A percentile compares a stretch with the other conserved stretches of the same genome.
phyloP scores from a whole-genome alignment of 208 protist species.

The Leishmania lainsoni region DNA sequence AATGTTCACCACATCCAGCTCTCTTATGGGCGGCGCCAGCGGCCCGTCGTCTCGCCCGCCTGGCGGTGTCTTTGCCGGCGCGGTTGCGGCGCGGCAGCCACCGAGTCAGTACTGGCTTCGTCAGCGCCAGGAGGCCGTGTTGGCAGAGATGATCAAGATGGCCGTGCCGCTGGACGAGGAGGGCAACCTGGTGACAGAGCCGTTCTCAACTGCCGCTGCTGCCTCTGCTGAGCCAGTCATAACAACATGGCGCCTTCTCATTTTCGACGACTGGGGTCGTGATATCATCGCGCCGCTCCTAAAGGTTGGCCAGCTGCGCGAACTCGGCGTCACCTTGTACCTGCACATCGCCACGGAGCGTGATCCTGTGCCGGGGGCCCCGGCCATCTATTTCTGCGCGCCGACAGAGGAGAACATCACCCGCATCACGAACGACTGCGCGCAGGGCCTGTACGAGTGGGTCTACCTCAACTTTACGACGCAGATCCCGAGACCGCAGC shows the following conservation, averaged over 20 bases:
- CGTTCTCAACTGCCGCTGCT: slow-evolving; percentile 19
- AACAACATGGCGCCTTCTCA: slow-evolving; percentile 83
- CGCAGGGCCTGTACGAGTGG: slow-evolving; percentile 82
- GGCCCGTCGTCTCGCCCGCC: neutral
- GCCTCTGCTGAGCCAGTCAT: slow-evolving; percentile 28
- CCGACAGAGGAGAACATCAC: slow-evolving; percentile 88
- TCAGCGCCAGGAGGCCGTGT: slow-evolving; percentile 61
- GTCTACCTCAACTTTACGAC: slow-evolving; percentile 91
- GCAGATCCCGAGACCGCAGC: slow-evolving; percentile 60
- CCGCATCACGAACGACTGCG: slow-evolving; percentile 75
- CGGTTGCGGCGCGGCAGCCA: neutral
- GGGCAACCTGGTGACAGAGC: slow-evolving; percentile 41
- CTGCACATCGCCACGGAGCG: slow-evolving; percentile 86
- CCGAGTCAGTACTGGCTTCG: slow-evolving; percentile 64
- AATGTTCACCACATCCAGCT: slow-evolving; percentile 10
- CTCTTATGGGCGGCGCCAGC: slow-evolving; percentile 5
- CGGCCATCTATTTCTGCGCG: slow-evolving; percentile 89
- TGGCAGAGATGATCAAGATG: slow-evolving; percentile 73
- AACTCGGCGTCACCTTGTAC: slow-evolving; percentile 90
- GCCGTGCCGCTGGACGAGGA: slow-evolving; percentile 59
- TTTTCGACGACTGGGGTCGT: slow-evolving; percentile 87
- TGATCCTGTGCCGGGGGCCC: slow-evolving; percentile 85
- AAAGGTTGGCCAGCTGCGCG: slow-evolving; percentile 83
- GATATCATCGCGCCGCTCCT: slow-evolving; percentile 91
- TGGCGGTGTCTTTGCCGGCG: slow-evolving; percentile 3